Evolutionary conservation across 2,329 filamentous ascomycete genomes (phyloP), one percentile per base, ranked within the genome.

Genomic region (Botrytis pseudocinerea): DNA sequence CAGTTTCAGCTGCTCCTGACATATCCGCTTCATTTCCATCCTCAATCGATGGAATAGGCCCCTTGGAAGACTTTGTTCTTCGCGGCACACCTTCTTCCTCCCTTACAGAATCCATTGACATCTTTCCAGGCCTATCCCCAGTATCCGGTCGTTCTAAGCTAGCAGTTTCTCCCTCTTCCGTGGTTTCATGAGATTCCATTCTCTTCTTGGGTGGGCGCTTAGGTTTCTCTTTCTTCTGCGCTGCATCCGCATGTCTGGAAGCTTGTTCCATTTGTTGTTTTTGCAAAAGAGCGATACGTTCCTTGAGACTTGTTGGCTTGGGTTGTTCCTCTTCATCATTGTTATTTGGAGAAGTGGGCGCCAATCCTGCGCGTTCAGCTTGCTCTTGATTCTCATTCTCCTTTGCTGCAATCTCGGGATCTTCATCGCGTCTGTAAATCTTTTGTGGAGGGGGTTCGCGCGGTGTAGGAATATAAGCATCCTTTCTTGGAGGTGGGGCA

Each of bases 231-330:
- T 97, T 95, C 84, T 93, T 97, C 72, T 91, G 86, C 32, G 87
- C 87, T 25, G 91, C 89, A 54, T 96, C 93, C 12, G 93, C 92
- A 82, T 95, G 92, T 70, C 95, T 88, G 75, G 92, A 88, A 8
- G 95, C 93, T 80, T 96, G 93, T 80, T 98, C 96, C 81, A 93
- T 85, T 82, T 99, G 96, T 82, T 98, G 94, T 81, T 93, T 95
- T 82, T 99, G 96, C 25, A 99, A 85, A 70, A 97, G 85, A 42
- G 96, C 96, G 83, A 99, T 98, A 75, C 96, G 89, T 82, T 99
- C 96, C 83, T 98, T 99, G 75, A 99, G 82, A 77, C 93, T 98
- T 72, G 94, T 93, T 38, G 95, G 94, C 83, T 98, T 98, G 1
- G 95, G 95, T 78, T 93, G 90, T 61, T 97, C 93, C 72, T 96